Percentiles rank a stretch among this genome's conserved stretches.
Conservation (phyloP, 2,329 filamentous ascomycete genomes). For the Microdochium bolleyi region DNA sequence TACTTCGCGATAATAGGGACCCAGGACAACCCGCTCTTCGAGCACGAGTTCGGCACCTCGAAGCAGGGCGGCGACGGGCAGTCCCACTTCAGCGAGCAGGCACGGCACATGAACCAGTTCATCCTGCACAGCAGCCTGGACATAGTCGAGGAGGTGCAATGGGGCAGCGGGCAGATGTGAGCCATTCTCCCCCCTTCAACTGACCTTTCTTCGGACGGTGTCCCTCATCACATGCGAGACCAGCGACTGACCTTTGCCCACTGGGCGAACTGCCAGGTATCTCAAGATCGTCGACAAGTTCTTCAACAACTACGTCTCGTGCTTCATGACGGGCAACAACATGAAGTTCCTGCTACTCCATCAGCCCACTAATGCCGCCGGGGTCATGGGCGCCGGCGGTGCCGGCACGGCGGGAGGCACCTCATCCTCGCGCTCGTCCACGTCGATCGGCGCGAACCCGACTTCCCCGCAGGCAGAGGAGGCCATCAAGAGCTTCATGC, state of each 20-base stretch:
- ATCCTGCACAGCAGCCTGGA: constrained; percentile 91
- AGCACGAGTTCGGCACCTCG: constrained; percentile 93
- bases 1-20: constrained; percentile 97
- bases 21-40: constrained; percentile 92
- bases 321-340: constrained; percentile 88
- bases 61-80: constrained; percentile 93
- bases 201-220: not conserved
- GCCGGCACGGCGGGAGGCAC: constrained; percentile 3
- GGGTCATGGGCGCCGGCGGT: constrained; percentile 28
- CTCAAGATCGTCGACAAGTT: constrained; percentile 96
- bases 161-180: constrained; percentile 78
- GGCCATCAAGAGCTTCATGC: constrained; percentile 89
- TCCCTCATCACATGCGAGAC: too few species aligned
- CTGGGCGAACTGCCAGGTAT: constrained; percentile 48
- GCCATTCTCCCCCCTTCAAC: constrained; percentile 5
- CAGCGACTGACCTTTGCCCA: not conserved
- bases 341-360: constrained; percentile 92
- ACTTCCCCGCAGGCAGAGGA: constrained; percentile 88
- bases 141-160: constrained; percentile 93
- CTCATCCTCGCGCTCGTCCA: constrained; percentile 45
- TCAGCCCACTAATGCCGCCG: constrained; percentile 54
- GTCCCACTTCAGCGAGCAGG: constrained; percentile 79
- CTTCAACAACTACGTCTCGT: constrained; percentile 90
- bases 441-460: constrained; percentile 76
- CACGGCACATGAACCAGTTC: constrained; percentile 94